Base-by-base conservation (phyloP, 2,329 filamentous ascomycete genomes). In the Fonsecaea pedrosoi region DNA sequence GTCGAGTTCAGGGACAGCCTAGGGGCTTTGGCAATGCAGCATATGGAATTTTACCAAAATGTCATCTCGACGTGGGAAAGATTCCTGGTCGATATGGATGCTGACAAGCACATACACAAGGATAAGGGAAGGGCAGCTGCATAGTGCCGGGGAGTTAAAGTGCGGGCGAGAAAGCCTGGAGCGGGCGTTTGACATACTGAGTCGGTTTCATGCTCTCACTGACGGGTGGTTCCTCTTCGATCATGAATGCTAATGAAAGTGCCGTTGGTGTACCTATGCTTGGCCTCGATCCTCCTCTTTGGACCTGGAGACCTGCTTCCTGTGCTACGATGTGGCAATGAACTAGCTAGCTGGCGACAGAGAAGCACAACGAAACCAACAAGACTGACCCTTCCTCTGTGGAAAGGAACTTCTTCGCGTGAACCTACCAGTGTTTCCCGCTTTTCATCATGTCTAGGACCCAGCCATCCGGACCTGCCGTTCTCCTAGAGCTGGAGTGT, bases 1-100 rank as follows among this genome's bases (percentile, higher is more conserved):
- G 84, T 92, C 50, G 94, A 99, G 83, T 96, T 99, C 79, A 92
- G 92, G 78, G 87, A 90, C 70, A 94, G 95, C 73, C 84, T 99
- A 58, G 92, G 92, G 2, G 89, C 87, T 2, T 80, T 99, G 57
- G 92, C 94, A 0, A 90, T 94, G 75, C 89, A 92, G 18, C 92
- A 99, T 77, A 88, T 96, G 48, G 86, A 88, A 10, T 98, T 97
- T 78, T 99, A 97, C 77, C 87, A 87, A 64, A 87, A 86, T 25
- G 90, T 92, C 4, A 87, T 91, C 58, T 88, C 90, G 62, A 90
- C 91, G 7, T 99, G 95, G 95, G 92, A 97, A 81, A 83, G 84
- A 68, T 98, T 97, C 75, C 83, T 98, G n/a, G 84, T 86, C 73
- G 92, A 96, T 75, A 94, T 96, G 89, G 91, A 96, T 75, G 87